Conservation (phyloP, 1,284 basidiomycete species). For the Naganishia cerealis region DNA sequence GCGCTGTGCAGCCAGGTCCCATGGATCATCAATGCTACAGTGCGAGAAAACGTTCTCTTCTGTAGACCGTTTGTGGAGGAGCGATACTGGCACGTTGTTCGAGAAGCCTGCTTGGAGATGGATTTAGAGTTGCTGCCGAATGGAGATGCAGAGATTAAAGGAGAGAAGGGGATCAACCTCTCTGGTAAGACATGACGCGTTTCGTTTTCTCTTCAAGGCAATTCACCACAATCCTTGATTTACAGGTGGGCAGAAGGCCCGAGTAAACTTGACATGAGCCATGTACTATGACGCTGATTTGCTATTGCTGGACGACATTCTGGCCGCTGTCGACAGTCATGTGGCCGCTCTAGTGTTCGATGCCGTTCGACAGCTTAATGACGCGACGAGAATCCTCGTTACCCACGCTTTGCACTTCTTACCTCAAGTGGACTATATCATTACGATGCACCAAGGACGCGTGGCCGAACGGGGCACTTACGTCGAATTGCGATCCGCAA, state of each 20-base stretch:
- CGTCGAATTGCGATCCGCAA: slow-evolving; percentile 56
- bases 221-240: too few species aligned
- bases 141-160: slow-evolving; percentile 64
- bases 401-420: slow-evolving; percentile 70
- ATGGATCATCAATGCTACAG: slow-evolving; percentile 70
- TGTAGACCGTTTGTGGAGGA: slow-evolving; percentile 35
- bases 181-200: too few species aligned
- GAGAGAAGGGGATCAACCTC: too few species aligned
- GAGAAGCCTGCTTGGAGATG: slow-evolving; percentile 39
- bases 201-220: too few species aligned
- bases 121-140: slow-evolving; percentile 42
- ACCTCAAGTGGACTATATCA: slow-evolving; percentile 51
- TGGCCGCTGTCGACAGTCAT: slow-evolving; percentile 66
- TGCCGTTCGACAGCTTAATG: slow-evolving; percentile 59
- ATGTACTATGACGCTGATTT: slow-evolving; percentile 63
- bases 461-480: slow-evolving; percentile 41
- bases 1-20: slow-evolving; percentile 70
- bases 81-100: slow-evolving; percentile 38
- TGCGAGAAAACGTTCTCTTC: slow-evolving; percentile 58
- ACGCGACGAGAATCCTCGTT: slow-evolving; percentile 67
- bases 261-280: slow-evolving; percentile 73
- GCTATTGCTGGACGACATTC: slow-evolving; percentile 65
- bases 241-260: slow-evolving; percentile 61
- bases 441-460: slow-evolving; percentile 37
- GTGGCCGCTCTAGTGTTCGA: slow-evolving; percentile 54